Evolutionary conservation across 495 filamentous ascomycete species (phyloP).

Genomic region (Cercophora newfieldiana): DNA sequence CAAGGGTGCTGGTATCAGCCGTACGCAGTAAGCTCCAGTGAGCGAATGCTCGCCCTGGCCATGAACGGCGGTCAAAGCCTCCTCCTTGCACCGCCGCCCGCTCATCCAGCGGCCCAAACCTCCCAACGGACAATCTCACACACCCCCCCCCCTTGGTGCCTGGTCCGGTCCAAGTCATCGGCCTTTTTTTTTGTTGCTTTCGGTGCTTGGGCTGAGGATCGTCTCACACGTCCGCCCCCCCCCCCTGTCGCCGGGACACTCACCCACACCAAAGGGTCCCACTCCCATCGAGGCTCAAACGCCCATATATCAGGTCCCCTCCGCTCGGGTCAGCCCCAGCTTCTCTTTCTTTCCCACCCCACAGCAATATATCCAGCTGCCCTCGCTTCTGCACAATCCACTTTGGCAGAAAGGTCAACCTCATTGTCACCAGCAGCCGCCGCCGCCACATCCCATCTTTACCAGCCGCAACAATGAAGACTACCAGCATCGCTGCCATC

Average conservation of each 20-base stretch:
- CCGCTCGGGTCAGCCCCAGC: conserved; percentile 13
- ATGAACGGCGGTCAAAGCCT: neutral
- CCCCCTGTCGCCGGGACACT: conserved; percentile 11
- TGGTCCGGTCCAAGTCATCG: conserved; percentile 6
- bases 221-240: neutral
- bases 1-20: neutral
- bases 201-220: conserved; percentile 19
- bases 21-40: neutral
- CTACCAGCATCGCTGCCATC: conserved; percentile 15
- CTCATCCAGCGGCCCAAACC: neutral
- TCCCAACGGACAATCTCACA: conserved; percentile 5
- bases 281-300: neutral
- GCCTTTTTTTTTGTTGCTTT: neutral
- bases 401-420: neutral
- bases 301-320: conserved; percentile 13
- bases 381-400: conserved; percentile 10
- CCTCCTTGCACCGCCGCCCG: conserved; percentile 5
- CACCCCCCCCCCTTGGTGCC: neutral
- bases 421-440: neutral
- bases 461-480: conserved; percentile 21
- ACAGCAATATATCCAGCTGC: conserved; percentile 1
- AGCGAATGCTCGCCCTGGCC: neutral
- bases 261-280: neutral
- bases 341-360: neutral
- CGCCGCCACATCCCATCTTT: neutral